A percentile compares a stretch with the other conserved stretches of the same genome.
phyloP scores from a whole-genome alignment of 2,329 filamentous ascomycete genomes.

The Fusarium euwallaceae region DNA sequence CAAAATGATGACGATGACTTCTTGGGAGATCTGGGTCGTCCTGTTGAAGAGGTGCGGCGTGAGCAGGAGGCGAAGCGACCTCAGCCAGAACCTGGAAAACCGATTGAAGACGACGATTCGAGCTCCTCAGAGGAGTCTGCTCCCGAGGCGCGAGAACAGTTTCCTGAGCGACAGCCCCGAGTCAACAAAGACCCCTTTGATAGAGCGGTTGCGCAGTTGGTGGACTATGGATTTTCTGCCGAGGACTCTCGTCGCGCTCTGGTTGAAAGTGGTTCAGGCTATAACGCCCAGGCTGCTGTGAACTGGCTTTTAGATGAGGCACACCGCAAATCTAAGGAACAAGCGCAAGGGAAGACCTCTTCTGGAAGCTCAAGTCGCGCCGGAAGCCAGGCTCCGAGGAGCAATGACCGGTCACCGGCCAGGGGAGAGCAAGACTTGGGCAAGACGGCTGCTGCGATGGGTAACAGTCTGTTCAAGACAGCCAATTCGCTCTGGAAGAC shows the following conservation, averaged over 20 bases:
- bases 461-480: constrained; percentile 89
- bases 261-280: constrained; percentile 81
- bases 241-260: constrained; percentile 87
- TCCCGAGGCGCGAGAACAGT: constrained; percentile 36
- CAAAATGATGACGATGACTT: constrained; percentile 72
- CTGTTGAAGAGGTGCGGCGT: constrained; percentile 72
- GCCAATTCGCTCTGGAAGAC: constrained; percentile 97
- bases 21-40: constrained; percentile 73
- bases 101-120: constrained; percentile 65
- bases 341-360: constrained; percentile 68
- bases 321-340: constrained; percentile 84
- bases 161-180: constrained; percentile 39
- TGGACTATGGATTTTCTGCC: constrained; percentile 93
- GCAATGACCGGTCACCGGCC: constrained; percentile 69
- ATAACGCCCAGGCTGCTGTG: constrained; percentile 87
- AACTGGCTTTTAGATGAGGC: constrained; percentile 93
- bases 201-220: constrained; percentile 85
- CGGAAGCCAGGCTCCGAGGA: constrained; percentile 38
- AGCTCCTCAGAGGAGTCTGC: constrained; percentile 60
- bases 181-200: constrained; percentile 67
- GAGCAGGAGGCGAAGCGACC: constrained; percentile 58
- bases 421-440: constrained; percentile 78
- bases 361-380: constrained; percentile 53
- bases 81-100: constrained; percentile 65
- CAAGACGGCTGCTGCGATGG: constrained; percentile 85